A percentile compares a stretch with the other conserved stretches of the same genome.
phyloP scores from a whole-genome alignment of 768 basidiomycete genomes.

The Naganishia randhawae region DNA sequence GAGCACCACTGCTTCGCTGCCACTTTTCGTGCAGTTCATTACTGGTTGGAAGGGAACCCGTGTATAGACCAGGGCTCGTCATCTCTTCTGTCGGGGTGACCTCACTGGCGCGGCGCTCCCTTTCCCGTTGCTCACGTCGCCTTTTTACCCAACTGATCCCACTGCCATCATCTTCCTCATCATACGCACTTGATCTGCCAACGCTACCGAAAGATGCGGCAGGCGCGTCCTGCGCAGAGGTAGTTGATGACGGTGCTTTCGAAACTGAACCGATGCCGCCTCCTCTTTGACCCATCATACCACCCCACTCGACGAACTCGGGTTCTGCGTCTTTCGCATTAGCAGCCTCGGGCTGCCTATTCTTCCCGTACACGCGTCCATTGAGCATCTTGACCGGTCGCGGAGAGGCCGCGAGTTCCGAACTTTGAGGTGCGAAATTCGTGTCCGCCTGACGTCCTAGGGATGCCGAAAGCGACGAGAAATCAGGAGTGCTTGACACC shows the following conservation, averaged over 20 bases:
- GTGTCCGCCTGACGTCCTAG: conserved; percentile 53
- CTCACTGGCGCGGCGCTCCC: conserved; percentile 55
- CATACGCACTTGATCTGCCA: conserved; percentile 50
- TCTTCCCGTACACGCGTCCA: conserved; percentile 71
- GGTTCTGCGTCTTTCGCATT: conserved; percentile 55
- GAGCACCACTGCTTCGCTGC: neutral
- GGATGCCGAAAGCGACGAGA: conserved; percentile 34
- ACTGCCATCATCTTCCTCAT: conserved; percentile 73
- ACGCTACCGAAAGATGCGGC: conserved; percentile 34
- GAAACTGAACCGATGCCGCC: conserved; percentile 66
- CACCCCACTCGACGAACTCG: conserved; percentile 87
- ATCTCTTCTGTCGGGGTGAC: conserved; percentile 6
- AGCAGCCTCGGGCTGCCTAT: conserved; percentile 37
- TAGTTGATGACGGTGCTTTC: neutral
- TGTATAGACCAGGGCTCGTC: neutral
- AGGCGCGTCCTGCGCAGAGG: neutral
- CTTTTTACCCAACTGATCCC: conserved; percentile 79
- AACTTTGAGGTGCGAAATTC: conserved; percentile 13
- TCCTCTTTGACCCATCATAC: conserved; percentile 30
- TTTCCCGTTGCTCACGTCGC: conserved; percentile 57
- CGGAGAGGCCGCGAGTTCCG: conserved; percentile 20
- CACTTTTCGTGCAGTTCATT: conserved; percentile 3
- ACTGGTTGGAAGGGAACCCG: conserved; percentile 4
- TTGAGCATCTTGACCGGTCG: conserved; percentile 63
- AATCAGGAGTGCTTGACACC: conserved; percentile 40